These are phyloP conservation scores for Crithidia brevicula DNA, from an alignment of 208 protist species.

Conservation along the genomic window DNA sequence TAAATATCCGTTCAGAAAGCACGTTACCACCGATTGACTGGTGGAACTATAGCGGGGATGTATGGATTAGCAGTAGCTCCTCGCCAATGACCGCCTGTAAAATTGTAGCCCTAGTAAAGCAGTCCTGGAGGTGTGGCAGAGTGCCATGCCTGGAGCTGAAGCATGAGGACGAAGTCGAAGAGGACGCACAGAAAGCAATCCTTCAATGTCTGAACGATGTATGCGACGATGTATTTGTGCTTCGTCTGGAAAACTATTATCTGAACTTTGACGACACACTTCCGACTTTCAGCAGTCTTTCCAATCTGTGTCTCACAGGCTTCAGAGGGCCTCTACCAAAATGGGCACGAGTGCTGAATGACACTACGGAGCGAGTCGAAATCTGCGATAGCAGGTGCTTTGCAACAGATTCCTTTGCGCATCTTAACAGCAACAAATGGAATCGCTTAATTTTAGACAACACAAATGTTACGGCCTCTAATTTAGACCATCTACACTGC, in stretches of 20 bases:
- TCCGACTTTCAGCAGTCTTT: not conserved
- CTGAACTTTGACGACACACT: not conserved
- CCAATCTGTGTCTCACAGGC: conserved; percentile 1
- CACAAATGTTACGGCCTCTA: conserved; percentile 5
- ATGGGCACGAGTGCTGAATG: conserved; percentile 9
- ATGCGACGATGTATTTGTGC: not conserved
- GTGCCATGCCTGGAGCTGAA: conserved; percentile 7
- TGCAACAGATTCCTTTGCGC: not conserved
- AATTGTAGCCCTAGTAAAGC: not conserved
- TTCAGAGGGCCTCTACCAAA: conserved; percentile 7
- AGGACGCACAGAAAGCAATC: not conserved
- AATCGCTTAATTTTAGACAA: conserved; percentile 20
- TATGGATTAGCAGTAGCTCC: not conserved
- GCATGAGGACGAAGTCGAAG: conserved; percentile 14
- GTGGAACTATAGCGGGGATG: conserved; percentile 14
- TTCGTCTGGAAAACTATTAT: conserved; percentile 11
- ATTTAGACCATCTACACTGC: conserved; percentile 6
- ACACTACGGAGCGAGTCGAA: conserved; percentile 3
- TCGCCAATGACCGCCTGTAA: conserved; percentile 9
- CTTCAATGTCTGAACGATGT: not conserved
- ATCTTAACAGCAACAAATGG: not conserved
- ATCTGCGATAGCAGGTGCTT: conserved; percentile 12
- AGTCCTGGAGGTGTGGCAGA: not conserved
- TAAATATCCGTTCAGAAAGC: not conserved
- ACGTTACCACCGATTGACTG: conserved; percentile 13